A percentile compares a stretch with the other conserved stretches of the same genome.
Evolutionary conservation across 2,329 filamentous ascomycete genomes (phyloP).

Genomic region (Onygena corvina): DNA sequence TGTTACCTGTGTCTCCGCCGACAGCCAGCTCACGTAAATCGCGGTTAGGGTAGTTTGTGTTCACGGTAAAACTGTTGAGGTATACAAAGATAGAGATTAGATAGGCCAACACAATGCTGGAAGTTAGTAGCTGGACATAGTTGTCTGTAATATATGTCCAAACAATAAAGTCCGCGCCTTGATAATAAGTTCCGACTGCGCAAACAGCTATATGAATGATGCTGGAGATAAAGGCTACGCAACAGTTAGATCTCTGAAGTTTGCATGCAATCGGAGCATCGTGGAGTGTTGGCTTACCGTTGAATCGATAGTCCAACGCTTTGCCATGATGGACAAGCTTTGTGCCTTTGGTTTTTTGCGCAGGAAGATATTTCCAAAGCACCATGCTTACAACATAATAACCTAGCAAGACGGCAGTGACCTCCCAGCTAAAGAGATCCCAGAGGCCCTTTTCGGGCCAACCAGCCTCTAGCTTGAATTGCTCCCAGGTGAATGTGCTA

Average conservation of each 20-base stretch:
- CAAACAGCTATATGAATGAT: conserved; percentile 59
- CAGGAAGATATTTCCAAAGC: conserved; percentile 66
- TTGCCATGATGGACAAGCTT: conserved; percentile 57
- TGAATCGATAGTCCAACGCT: conserved; percentile 65
- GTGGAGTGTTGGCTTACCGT: conserved; percentile 40
- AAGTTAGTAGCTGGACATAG: conserved; percentile 72
- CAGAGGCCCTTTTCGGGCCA: conserved; percentile 62
- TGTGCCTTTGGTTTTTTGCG: conserved; percentile 56
- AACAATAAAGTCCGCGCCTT: conserved; percentile 70
- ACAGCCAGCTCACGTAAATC: conserved; percentile 65
- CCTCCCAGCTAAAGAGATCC: conserved; percentile 58
- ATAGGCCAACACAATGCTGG: conserved; percentile 67
- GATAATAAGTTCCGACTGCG: conserved; percentile 59
- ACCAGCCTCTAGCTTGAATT: conserved; percentile 66
- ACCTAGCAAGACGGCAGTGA: conserved; percentile 55
- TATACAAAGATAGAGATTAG: conserved; percentile 67
- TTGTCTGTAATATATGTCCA: conserved; percentile 93
- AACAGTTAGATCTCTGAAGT: background rate
- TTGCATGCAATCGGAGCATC: background rate
- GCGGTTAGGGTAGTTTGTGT: conserved; percentile 40
- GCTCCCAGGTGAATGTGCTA: conserved; percentile 55
- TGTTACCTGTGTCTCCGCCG: conserved; percentile 70
- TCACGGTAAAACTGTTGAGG: conserved; percentile 63
- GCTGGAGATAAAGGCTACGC: conserved; percentile 60
- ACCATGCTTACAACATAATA: conserved; percentile 69